Conservation (phyloP, 352 stramenopile species). For the Phytophthora agathidicida region DNA sequence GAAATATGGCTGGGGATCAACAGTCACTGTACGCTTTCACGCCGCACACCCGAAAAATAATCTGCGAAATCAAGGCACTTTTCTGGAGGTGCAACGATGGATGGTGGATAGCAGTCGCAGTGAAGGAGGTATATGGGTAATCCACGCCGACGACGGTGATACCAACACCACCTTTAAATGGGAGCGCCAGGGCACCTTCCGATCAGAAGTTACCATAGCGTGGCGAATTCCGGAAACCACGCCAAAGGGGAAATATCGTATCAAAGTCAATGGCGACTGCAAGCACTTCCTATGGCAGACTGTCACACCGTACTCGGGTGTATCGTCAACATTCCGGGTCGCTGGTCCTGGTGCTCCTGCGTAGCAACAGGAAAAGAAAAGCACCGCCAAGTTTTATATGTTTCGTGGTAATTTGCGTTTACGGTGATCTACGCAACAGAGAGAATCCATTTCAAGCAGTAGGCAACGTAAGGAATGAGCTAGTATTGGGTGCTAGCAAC, state of each 20-base stretch:
- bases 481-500: not conserved
- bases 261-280: conserved; percentile 83
- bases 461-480: not conserved
- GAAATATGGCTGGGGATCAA: conserved; percentile 52
- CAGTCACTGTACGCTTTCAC: conserved; percentile 68
- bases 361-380: conserved; percentile 4
- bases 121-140: conserved; percentile 65
- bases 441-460: not conserved
- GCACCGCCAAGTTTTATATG: not conserved
- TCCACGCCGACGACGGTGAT: conserved; percentile 77
- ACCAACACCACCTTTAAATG: conserved; percentile 80
- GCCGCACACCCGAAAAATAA: conserved; percentile 87
- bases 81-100: conserved; percentile 81
- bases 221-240: conserved; percentile 65
- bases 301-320: conserved; percentile 56
- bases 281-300: conserved; percentile 68
- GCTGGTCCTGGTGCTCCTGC: conserved; percentile 16
- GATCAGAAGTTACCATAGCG: conserved; percentile 71
- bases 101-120: conserved; percentile 39
- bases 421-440: not conserved
- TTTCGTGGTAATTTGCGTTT: not conserved
- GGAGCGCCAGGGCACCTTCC: conserved; percentile 71
- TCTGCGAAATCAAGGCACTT: conserved; percentile 74
- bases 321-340: conserved; percentile 67
- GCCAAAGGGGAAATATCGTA: conserved; percentile 59